phyloP scores from a whole-genome alignment of 768 basidiomycete genomes.

The Cystofilobasidium ferigula region DNA sequence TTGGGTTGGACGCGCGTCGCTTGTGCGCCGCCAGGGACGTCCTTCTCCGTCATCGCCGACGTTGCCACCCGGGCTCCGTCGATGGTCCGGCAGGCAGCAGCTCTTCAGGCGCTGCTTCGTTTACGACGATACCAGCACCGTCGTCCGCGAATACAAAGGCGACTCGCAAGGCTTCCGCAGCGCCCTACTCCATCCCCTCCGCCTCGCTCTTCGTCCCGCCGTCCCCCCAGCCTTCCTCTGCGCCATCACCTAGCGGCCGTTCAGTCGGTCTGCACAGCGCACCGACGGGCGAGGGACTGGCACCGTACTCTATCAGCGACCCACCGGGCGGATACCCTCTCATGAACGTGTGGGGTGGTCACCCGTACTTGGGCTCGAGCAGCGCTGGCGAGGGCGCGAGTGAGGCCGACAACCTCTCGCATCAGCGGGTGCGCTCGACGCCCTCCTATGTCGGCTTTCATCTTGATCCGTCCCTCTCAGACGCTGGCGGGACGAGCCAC shows the following conservation, averaged over 20 bases:
- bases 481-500: not conserved
- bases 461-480: not conserved
- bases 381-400: too few relatives aligned
- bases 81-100: not conserved
- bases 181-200: not conserved
- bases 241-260: not conserved
- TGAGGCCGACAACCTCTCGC: too few relatives aligned
- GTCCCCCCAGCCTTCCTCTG: not conserved
- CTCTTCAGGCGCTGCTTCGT: not conserved
- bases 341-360: not conserved
- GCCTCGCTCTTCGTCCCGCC: not conserved
- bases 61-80: not conserved
- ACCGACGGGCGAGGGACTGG: not conserved
- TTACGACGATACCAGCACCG: not conserved
- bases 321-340: not conserved
- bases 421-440: too few relatives aligned
- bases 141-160: not conserved
- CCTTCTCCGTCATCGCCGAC: conserved; percentile 1
- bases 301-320: not conserved
- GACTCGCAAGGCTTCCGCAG: not conserved
- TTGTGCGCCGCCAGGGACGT: not conserved
- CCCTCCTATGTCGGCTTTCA: not conserved
- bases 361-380: too few relatives aligned
- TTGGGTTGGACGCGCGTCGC: too few relatives aligned
- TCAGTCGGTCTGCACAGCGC: not conserved